phyloP scores from a whole-genome alignment of 2,329 filamentous ascomycete genomes.

The Fusarium sp. region DNA sequence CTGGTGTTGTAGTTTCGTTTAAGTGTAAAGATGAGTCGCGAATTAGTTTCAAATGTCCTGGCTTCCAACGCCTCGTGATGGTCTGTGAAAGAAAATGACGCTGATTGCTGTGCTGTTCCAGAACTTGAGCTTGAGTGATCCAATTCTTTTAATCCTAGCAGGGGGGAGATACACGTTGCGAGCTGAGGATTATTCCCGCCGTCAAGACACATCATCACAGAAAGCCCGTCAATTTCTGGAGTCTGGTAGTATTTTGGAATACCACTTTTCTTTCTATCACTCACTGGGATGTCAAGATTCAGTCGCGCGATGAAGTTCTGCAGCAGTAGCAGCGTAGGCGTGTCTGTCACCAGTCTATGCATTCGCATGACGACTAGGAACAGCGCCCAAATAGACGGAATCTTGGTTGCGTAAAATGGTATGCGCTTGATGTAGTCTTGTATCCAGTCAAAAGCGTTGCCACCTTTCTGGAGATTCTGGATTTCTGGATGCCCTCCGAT shows the following conservation, averaged over 20 bases:
- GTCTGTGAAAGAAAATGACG: background rate
- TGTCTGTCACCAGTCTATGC: background rate
- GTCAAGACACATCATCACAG: background rate
- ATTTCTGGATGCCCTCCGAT: background rate
- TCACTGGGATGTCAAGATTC: background rate
- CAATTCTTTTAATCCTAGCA: background rate
- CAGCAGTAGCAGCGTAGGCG: background rate
- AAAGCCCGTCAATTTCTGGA: background rate
- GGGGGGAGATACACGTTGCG: background rate
- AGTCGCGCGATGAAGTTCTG: background rate
- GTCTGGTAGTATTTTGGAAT: background rate
- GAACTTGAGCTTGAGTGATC: background rate
- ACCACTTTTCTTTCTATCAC: background rate
- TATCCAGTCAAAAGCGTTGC: conserved; percentile 1
- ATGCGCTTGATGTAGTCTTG: background rate
- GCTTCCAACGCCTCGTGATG: background rate
- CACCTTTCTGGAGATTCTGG: background rate
- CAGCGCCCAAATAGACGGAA: background rate
- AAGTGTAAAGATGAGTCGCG: background rate
- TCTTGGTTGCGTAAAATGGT: background rate
- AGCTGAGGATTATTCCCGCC: background rate
- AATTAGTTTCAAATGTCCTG: background rate
- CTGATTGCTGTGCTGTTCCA: background rate
- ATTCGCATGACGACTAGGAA: background rate
- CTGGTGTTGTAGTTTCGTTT: background rate